phyloP scores from a whole-genome alignment of 768 basidiomycete species.

The Podaxis pistillaris region DNA sequence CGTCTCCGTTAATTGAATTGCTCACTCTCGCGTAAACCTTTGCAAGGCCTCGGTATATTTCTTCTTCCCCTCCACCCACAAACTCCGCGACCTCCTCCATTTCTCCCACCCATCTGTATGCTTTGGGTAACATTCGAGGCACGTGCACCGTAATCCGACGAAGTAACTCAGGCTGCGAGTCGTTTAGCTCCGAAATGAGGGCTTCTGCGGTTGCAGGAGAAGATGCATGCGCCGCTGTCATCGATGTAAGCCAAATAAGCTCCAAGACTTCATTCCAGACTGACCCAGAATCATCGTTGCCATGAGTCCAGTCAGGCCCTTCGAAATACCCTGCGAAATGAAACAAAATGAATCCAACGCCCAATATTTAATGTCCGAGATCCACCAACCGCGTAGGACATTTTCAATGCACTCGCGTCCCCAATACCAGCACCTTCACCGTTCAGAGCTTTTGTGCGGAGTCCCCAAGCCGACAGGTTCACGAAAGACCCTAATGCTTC shows the following conservation, averaged over 20 bases:
- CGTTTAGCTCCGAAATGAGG: constrained; percentile 45
- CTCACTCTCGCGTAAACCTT: constrained; percentile 44
- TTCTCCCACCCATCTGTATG: constrained; percentile 61
- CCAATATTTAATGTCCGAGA: neutral
- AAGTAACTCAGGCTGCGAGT: constrained; percentile 45
- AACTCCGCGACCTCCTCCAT: constrained; percentile 64
- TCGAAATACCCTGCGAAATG: constrained; percentile 47
- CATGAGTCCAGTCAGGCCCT: constrained; percentile 50
- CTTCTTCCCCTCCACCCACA: constrained; percentile 43
- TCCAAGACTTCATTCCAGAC: constrained; percentile 11
- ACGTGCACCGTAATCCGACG: constrained; percentile 36
- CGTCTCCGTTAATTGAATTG: constrained; percentile 31
- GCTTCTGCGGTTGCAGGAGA: constrained; percentile 64
- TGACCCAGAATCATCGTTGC: constrained; percentile 57
- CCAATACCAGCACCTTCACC: constrained; percentile 50
- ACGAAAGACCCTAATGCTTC: constrained; percentile 35
- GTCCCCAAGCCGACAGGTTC: constrained; percentile 38
- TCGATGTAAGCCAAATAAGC: neutral
- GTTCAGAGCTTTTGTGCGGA: constrained; percentile 43
- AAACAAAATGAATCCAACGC: neutral
- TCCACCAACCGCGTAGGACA: constrained; percentile 58
- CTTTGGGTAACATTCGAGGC: constrained; percentile 57
- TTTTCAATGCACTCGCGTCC: constrained; percentile 61
- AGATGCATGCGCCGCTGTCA: constrained; percentile 49
- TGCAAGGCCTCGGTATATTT: constrained; percentile 48